phyloP scores from a whole-genome alignment of 2,329 filamentous ascomycete species.

The Fusarium citri region DNA sequence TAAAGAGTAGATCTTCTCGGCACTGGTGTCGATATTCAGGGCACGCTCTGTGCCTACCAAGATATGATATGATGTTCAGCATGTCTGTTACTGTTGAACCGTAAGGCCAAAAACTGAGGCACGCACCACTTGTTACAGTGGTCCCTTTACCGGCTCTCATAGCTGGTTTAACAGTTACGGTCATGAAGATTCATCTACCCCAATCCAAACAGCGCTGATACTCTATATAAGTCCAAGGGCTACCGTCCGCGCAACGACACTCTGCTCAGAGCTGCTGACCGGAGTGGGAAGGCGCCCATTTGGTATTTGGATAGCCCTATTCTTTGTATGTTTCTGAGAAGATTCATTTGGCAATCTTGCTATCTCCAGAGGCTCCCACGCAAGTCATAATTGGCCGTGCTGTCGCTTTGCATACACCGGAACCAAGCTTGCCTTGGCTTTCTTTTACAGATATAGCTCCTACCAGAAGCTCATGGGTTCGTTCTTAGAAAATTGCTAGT shows the following conservation, averaged over 20 bases:
- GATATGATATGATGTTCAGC: not conserved
- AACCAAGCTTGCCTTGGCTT: not conserved
- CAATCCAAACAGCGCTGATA: not conserved
- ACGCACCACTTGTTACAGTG: too few relatives aligned
- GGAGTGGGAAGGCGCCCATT: not conserved
- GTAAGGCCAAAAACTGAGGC: too few relatives aligned
- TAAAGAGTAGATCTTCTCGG: too few relatives aligned
- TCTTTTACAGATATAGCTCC: not conserved
- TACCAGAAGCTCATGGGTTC: not conserved
- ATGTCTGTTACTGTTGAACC: not conserved
- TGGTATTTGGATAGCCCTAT: not conserved
- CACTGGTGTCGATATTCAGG: not conserved
- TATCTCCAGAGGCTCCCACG: not conserved
- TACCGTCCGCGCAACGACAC: not conserved
- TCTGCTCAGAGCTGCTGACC: not conserved
- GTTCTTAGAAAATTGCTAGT: not conserved
- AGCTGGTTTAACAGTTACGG: too few relatives aligned
- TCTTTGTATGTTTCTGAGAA: not conserved
- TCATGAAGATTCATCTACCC: not conserved
- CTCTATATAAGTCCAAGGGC: not conserved
- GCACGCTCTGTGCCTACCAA: not conserved
- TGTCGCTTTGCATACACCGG: not conserved
- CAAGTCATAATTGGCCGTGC: too few relatives aligned
- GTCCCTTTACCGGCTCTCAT: too few relatives aligned
- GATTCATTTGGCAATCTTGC: not conserved